Percentiles rank a stretch among this genome's conserved stretches.
Evolutionary conservation across 2,329 filamentous ascomycete species (phyloP).

Genomic region (Chaetoscypha palmicola): DNA sequence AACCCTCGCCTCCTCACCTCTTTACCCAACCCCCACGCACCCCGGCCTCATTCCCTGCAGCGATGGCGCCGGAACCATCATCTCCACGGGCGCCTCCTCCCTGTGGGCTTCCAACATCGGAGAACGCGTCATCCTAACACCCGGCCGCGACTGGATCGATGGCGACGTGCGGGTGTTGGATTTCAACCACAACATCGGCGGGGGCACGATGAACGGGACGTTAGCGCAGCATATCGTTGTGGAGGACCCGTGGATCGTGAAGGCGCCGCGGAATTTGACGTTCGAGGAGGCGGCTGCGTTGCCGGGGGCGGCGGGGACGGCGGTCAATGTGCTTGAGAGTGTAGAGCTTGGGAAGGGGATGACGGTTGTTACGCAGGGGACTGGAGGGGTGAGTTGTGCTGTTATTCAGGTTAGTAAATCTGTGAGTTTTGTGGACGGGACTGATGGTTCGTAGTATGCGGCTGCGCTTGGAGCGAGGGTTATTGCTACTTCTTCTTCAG

Average conservation of each 20-base stretch:
- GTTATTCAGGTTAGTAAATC: constrained; percentile 30
- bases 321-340: constrained; percentile 46
- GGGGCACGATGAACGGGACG: constrained; percentile 44
- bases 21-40: constrained; percentile 9
- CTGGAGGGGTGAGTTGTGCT: constrained; percentile 41
- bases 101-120: constrained; percentile 47
- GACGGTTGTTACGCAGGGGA: constrained; percentile 45
- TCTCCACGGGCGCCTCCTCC: constrained; percentile 35
- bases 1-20: constrained; percentile 12
- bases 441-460: too few species aligned
- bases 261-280: constrained; percentile 46
- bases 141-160: constrained; percentile 41
- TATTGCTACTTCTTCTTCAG: constrained; percentile 17
- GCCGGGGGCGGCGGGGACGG: constrained; percentile 54
- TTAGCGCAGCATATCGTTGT: constrained; percentile 54
- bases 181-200: constrained; percentile 47
- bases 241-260: constrained; percentile 44
- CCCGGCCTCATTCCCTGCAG: constrained; percentile 48
- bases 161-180: constrained; percentile 9
- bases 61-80: constrained; percentile 60
- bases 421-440: too few species aligned
- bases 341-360: constrained; percentile 39
- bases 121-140: constrained; percentile 60
- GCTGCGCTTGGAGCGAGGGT: constrained; percentile 35
- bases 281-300: constrained; percentile 53